Base-by-base conservation (phyloP, 2,329 filamentous ascomycete species). In the Scedosporium boydii region DNA sequence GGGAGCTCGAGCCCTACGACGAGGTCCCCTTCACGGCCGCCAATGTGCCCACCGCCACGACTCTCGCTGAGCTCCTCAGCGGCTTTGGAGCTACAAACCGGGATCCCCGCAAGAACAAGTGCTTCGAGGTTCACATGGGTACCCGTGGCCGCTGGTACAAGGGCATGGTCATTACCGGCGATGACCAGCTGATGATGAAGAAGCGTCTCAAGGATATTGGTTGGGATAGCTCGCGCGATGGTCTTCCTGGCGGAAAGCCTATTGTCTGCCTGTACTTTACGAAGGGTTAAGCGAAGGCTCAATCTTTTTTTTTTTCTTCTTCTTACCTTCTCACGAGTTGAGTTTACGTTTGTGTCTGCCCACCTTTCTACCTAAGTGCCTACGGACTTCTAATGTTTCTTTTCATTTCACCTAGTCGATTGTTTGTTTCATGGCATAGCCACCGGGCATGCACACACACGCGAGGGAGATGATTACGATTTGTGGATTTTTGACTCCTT, bases 191-290 rank as follows among this genome's bases (percentile, higher is more conserved):
- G 9, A 71, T 76, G 38, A 72, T 83, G 65, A 75, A 74, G 65
- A 78, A 78, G 75, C 78, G 77, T 0, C 73, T 89, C 64, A 76
- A 73, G 64, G 78, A 85, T 1, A 67, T 87, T 9, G 86, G 86
- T 0, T 89, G 87, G 85, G 80, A 85, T 44, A 69, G 70, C 18
- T 75, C 74, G 1, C 70, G 83, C 7, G 80, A 76, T 1, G 83
- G 83, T 0, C 70, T 76, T 16, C 69, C 72, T 0, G 77, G 77
- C 0, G 75, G 78, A 66, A 82, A 80, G 71, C 80, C 80, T 0
- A 78, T 85, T 3, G 80, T 86, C n/a, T 86, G 82, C 70, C 65
- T 87, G 16, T 87, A 83, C 77, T 75, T 86, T 62, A 82, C 79
- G 18, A 85, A 83, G 70, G 79, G 76, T 58, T 83, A 66, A 73